A percentile compares a stretch with the other conserved stretches of the same genome.
These are phyloP conservation scores for Gentiana dahurica DNA, from an alignment of 257 asterid genomes.

Conservation along the genomic window DNA sequence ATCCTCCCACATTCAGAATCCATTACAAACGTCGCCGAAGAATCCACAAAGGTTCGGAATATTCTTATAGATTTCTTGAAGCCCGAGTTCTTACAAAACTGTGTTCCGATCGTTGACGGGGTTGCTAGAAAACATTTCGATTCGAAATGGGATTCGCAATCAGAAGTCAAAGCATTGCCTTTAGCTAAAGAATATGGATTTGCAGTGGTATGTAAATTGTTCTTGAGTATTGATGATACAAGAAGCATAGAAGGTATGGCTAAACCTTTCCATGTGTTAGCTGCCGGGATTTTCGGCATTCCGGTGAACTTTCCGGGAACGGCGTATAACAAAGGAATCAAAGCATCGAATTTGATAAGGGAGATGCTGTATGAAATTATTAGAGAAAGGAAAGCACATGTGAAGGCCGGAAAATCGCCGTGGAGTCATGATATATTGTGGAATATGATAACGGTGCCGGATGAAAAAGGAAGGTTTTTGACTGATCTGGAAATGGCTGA, in stretches of 20 bases:
- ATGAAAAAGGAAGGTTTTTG: constrained; percentile 58
- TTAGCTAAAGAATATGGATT: constrained; percentile 29
- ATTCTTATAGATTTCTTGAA: constrained; percentile 39
- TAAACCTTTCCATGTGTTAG: constrained; percentile 37
- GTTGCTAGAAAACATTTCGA: no score
- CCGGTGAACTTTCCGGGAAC: constrained; percentile 62
- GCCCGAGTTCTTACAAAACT: constrained; percentile 31
- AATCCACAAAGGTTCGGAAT: constrained; percentile 52
- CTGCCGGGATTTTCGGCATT: constrained; percentile 49
- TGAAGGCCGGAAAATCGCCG: constrained; percentile 29
- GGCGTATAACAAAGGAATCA: constrained; percentile 38
- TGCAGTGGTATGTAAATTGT: constrained; percentile 58
- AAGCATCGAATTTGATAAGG: constrained; percentile 41
- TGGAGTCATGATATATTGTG: constrained; percentile 62
- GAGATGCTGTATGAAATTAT: constrained; percentile 32
- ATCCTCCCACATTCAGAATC: constrained; percentile 42
- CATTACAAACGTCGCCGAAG: constrained; percentile 33
- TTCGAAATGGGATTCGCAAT: no score
- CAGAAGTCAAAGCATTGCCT: no score
- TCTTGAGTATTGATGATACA: constrained; percentile 63
- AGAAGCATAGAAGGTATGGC: constrained; percentile 36
- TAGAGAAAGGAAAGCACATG: constrained; percentile 35
- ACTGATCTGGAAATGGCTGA: constrained; percentile 44
- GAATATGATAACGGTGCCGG: constrained; percentile 42
- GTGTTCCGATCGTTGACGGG: no score